Evolutionary conservation across 176 grass and related monocot species (phyloP).

Genomic region (Zoysia japonica): DNA sequence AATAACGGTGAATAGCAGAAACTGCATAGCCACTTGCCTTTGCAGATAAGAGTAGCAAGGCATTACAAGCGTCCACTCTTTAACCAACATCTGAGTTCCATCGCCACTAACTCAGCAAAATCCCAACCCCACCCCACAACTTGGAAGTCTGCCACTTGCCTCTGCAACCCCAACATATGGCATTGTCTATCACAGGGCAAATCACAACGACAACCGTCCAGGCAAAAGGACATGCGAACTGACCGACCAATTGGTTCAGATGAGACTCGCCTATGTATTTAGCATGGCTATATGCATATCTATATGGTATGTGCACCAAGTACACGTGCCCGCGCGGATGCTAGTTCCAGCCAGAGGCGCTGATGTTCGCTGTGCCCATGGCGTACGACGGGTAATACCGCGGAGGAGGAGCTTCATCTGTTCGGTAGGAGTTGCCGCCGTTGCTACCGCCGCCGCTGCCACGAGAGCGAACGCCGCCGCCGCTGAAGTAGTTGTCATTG

Average conservation of each 20-base stretch:
- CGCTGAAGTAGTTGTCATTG: not conserved
- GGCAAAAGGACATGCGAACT: constrained; percentile 2
- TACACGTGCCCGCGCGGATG: not conserved
- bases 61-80: not conserved
- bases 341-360: constrained; percentile 72
- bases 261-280: not conserved
- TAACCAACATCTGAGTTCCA: constrained; percentile 2
- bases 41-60: constrained; percentile 4
- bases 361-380: constrained; percentile 53
- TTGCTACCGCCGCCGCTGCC: not conserved
- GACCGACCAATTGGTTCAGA: not conserved
- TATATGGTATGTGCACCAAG: constrained; percentile 34
- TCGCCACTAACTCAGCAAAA: not conserved
- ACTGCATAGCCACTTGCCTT: not conserved
- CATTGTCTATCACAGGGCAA: not conserved
- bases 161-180: constrained; percentile 30
- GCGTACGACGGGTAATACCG: constrained; percentile 41
- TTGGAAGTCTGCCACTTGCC: not conserved
- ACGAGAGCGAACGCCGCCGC: constrained; percentile 11
- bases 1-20: not conserved
- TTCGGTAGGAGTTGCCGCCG: not conserved
- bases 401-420: constrained; percentile 20
- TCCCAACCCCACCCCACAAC: not conserved
- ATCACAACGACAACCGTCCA: not conserved
- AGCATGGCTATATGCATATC: constrained; percentile 21